Evolutionary conservation across 2,329 filamentous ascomycete species (phyloP).

Genomic region (Trichoderma asperellum): DNA sequence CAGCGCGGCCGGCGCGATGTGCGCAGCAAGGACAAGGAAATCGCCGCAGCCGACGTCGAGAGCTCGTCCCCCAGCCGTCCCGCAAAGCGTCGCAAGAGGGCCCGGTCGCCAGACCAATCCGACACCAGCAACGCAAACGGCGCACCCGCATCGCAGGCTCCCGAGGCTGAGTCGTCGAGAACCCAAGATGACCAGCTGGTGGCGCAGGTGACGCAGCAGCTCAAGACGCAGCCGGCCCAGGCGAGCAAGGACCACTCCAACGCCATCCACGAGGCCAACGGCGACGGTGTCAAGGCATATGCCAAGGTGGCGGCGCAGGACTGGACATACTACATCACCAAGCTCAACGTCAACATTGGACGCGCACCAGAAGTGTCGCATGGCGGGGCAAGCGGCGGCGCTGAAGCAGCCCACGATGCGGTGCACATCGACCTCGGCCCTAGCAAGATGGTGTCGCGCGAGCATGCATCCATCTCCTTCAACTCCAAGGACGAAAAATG

Average conservation of each 20-base stretch:
- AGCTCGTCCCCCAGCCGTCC: constrained; percentile 64
- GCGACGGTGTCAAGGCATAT: constrained; percentile 71
- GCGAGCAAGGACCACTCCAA: constrained; percentile 67
- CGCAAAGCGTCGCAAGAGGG: constrained; percentile 68
- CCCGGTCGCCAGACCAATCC: constrained; percentile 29
- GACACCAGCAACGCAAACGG: constrained; percentile 30
- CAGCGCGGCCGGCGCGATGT: constrained; percentile 46
- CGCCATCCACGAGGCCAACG: constrained; percentile 63
- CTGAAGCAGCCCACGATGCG: constrained; percentile 51
- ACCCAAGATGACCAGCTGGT: constrained; percentile 61
- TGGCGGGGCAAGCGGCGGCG: constrained; percentile 44
- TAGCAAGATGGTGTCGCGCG: constrained; percentile 77
- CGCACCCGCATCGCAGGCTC: constrained; percentile 40
- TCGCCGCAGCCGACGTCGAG: constrained; percentile 45
- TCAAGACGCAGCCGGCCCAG: constrained; percentile 56
- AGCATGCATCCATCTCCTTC: constrained; percentile 76
- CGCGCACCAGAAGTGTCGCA: constrained; percentile 61
- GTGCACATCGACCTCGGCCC: constrained; percentile 89
- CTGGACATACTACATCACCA: constrained; percentile 84
- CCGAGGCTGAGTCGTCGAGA: constrained; percentile 44
- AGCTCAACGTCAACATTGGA: constrained; percentile 75
- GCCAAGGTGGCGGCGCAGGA: constrained; percentile 80
- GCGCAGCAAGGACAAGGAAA: constrained; percentile 45
- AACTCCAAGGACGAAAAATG: constrained; percentile 71
- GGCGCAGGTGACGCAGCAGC: constrained; percentile 58